These are phyloP conservation scores for Arachis hypogaea DNA, from an alignment of 306 rosid species.

Conservation along the genomic window DNA sequence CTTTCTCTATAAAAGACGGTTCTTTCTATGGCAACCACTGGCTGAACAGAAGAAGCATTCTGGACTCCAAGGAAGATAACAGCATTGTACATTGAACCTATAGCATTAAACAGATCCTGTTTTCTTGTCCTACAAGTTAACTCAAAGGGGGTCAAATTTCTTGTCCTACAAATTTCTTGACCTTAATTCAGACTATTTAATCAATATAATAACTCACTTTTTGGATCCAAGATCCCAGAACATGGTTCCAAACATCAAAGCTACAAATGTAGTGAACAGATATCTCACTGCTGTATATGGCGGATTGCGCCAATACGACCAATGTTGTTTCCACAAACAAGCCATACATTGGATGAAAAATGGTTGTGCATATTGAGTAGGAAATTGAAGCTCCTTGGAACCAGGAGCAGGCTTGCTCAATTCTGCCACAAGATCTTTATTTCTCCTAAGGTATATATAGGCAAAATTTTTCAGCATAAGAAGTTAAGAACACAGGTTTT, in stretches of 20 bases:
- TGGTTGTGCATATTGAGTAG: slow-evolving; percentile 55
- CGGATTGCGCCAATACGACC: slow-evolving; percentile 76
- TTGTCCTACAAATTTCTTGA: not conserved
- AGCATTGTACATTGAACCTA: slow-evolving; percentile 71
- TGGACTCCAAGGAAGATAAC: slow-evolving; percentile 66
- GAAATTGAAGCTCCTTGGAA: slow-evolving; percentile 58
- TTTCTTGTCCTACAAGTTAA: slow-evolving; percentile 43
- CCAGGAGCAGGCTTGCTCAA: slow-evolving; percentile 59
- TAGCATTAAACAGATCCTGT: slow-evolving; percentile 62
- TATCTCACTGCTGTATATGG: slow-evolving; percentile 60
- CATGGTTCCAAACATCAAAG: slow-evolving; percentile 69
- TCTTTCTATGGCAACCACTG: slow-evolving; percentile 71
- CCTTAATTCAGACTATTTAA: not conserved
- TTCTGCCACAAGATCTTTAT: slow-evolving; percentile 56
- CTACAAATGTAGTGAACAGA: slow-evolving; percentile 50
- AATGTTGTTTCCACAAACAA: slow-evolving; percentile 74
- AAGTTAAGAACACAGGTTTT: too few relatives aligned
- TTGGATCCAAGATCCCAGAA: slow-evolving; percentile 80
- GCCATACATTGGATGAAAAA: slow-evolving; percentile 56
- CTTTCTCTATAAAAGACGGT: slow-evolving; percentile 74
- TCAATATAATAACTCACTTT: slow-evolving; percentile 46
- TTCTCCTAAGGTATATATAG: slow-evolving; percentile 52
- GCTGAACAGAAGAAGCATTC: slow-evolving; percentile 68
- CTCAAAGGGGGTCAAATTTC: slow-evolving; percentile 2
- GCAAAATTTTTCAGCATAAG: not conserved